Evolutionary conservation across 2,329 filamentous ascomycete species (phyloP), one percentile per base, ranked within the genome.

Genomic region (Cytospora chrysosperma): DNA sequence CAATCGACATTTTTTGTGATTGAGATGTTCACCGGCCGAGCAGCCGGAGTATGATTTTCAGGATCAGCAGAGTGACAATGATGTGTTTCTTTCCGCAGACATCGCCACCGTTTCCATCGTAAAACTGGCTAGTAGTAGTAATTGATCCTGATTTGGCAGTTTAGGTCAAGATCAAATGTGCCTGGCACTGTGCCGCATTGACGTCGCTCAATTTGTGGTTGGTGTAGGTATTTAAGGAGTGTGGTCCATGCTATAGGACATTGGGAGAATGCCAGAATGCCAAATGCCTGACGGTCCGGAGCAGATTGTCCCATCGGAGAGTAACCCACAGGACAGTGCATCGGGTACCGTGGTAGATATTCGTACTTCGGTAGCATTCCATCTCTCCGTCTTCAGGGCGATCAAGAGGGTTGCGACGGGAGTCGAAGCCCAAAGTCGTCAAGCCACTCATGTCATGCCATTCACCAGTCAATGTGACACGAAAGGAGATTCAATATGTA

Each of bases 51-150:
- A 26, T 49, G 30, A 61, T 61, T 53, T 43, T 55, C 51, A 37
- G 34, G 59, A 61, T 61, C 59, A 55, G 37, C 30, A 61, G 43
- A 34, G 28, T 32, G 50, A 60, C 50, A 40, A 61, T 61, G 59
- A 24, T 55, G 49, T 27, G 17, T 24, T 30, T 49, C 27, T 55
- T 61, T 37, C 59, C 51, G 51, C 51, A 55, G 34, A 55, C 37
- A 17, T 50, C 37, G 19, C 37, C 59, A 43, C 51, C 9, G 27
- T 55, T 32, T 49, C 37, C 37, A 28, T 49, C 32, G 34, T 26
- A 47, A n/a, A 19, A 34, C 50, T 13, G 10, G 21, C 37, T 21
- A 32, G 4, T 26, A 32, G 32, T 34, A 30, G 24, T 53, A 60
- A 60, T 19, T 34, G 52, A 30, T 47, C 10, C 27, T 49, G 49